Evolutionary conservation across 129 eudicot species (phyloP).

Genomic region (Scalesia atractyloides): DNA sequence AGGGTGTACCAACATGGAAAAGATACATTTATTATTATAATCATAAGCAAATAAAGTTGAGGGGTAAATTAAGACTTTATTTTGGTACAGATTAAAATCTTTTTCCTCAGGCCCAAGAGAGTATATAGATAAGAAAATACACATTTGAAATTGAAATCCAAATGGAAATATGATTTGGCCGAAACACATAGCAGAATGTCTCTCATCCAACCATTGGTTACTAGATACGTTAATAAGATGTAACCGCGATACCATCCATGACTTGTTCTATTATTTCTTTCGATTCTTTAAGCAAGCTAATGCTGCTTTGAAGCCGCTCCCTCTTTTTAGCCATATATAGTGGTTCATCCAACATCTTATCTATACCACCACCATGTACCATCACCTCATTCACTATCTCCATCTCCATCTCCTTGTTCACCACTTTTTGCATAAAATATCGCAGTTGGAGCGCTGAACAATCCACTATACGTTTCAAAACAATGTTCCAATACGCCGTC

Average conservation of each 20-base stretch:
- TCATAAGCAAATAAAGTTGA: too few species aligned
- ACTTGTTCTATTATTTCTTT: slow-evolving; percentile 25
- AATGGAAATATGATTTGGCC: not conserved
- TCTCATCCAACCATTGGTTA: not conserved
- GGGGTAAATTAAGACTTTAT: too few species aligned
- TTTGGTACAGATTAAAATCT: too few species aligned
- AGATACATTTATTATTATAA: too few species aligned
- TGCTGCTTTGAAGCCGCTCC: slow-evolving; percentile 30
- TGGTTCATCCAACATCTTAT: slow-evolving; percentile 37
- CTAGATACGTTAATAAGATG: not conserved
- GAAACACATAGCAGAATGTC: not conserved
- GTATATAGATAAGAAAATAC: too few species aligned
- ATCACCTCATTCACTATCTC: slow-evolving; percentile 31
- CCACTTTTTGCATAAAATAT: slow-evolving; percentile 18
- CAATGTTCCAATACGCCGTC: slow-evolving; percentile 39
- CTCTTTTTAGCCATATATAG: slow-evolving; percentile 20
- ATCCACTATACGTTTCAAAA: slow-evolving; percentile 36
- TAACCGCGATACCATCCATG: not conserved
- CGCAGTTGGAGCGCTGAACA: slow-evolving; percentile 31
- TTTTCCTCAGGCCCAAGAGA: too few species aligned
- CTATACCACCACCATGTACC: slow-evolving; percentile 29
- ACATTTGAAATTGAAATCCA: too few species aligned
- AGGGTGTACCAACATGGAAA: too few species aligned
- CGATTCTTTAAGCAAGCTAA: slow-evolving; percentile 29
- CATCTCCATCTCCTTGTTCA: slow-evolving; percentile 19